phyloP scores from a whole-genome alignment of 2,329 filamentous ascomycete species.

The Colletotrichum musae region DNA sequence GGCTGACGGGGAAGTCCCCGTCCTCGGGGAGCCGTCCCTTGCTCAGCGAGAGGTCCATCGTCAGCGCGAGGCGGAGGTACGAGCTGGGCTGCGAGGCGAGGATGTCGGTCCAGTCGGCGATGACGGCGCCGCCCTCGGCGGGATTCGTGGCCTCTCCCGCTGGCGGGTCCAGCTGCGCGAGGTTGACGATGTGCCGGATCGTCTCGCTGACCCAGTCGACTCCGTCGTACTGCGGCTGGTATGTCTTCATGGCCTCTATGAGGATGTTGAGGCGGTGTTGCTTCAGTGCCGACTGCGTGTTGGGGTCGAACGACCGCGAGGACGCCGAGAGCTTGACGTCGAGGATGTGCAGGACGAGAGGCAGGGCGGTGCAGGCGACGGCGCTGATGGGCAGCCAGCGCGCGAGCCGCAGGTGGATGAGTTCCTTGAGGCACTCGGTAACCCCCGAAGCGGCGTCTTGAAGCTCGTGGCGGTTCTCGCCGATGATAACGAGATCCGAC shows the following conservation, averaged over 20 bases:
- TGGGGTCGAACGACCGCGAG: slow-evolving; percentile 45
- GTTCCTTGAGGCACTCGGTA: slow-evolving; percentile 62
- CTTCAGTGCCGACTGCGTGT: slow-evolving; percentile 55
- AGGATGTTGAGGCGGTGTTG: slow-evolving; percentile 61
- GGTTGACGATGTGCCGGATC: slow-evolving; percentile 58
- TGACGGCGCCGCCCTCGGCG: slow-evolving; percentile 44
- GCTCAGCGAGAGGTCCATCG: slow-evolving; percentile 59
- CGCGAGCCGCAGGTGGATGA: slow-evolving; percentile 60
- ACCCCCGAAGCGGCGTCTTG: slow-evolving; percentile 60
- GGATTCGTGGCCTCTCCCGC: slow-evolving; percentile 7
- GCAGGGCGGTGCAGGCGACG: slow-evolving; percentile 52
- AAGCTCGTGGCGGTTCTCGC: slow-evolving; percentile 59
- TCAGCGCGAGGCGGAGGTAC: slow-evolving; percentile 59
- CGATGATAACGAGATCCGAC: slow-evolving; percentile 53
- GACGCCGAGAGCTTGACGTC: slow-evolving; percentile 52
- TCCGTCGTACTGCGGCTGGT: slow-evolving; percentile 61
- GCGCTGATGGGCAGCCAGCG: slow-evolving; percentile 64
- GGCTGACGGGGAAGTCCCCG: slow-evolving; percentile 57
- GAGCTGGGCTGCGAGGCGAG: slow-evolving; percentile 56
- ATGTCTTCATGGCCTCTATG: slow-evolving; percentile 62
- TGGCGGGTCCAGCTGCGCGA: slow-evolving; percentile 50
- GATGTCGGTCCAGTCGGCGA: slow-evolving; percentile 60
- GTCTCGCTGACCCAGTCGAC: slow-evolving; percentile 61
- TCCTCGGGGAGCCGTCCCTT: slow-evolving; percentile 58
- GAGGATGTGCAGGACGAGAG: slow-evolving; percentile 51